Base-by-base conservation (phyloP, 768 basidiomycete species). In the Podaxis sp. region DNA sequence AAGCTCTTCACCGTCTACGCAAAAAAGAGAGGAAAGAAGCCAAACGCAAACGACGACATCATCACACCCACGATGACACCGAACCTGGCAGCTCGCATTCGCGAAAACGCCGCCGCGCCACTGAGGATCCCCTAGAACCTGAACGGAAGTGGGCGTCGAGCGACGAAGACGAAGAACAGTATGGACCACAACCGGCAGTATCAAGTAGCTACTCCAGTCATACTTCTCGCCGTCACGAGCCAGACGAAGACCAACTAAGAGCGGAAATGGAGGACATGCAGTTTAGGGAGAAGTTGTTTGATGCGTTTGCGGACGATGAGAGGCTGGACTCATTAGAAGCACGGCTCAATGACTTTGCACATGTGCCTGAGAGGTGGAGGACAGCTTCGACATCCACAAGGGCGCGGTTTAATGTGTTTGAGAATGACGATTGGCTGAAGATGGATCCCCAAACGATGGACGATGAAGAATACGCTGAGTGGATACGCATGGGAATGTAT, bases 401-500 rank as follows among this genome's bases (percentile, higher is more conserved):
- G 62, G 62, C 60, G 52, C 69, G 41, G 62, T 65, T 58, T 65
- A 69, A 67, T 65, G 64, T 66, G 62, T 66, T 60, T 50, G 72
- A 73, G 30, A 73, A 72, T 60, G 77, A 81, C 66, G 74, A 75
- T 30, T 74, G 78, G 67, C 64, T 75, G 73, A 85, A 71, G 67
- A 75, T 73, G 71, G 80, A 74, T 67, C 84, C 76, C 44, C 73
- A 69, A 37, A 53, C 71, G 53, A 89, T 96, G 89, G 87, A 89
- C 64, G 93, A 95, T 7, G 90, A 95, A 66, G 88, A 93, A 64
- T 96, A 96, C 67, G 85, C 89, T 1, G 91, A 93, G 68, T 96
- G 91, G 90, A 77, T 96, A 56, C 78, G 95, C 65, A 75, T 82
- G 26, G 93, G 92, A 52, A 96, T 97, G 91, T 95, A 91, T 79